Conservation (phyloP, 352 stramenopile species). For the Phytopythium helicoides region DNA sequence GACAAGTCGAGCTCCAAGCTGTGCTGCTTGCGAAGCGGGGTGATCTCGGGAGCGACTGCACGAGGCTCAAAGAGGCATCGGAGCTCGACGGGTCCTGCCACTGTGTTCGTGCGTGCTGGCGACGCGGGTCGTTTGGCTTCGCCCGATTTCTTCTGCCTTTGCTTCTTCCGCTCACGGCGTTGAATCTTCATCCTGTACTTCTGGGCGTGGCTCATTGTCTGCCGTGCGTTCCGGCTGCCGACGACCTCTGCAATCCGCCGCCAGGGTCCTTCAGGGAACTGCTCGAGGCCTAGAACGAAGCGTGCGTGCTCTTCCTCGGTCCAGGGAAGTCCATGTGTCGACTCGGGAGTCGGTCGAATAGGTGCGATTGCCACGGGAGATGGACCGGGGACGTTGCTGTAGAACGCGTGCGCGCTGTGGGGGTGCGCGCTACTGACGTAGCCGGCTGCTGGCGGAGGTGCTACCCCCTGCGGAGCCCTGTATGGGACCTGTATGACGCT, state of each 20-base stretch:
- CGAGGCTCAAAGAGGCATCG: background rate
- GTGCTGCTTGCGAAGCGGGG: background rate
- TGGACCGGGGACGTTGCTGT: no score
- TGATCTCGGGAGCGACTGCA: background rate
- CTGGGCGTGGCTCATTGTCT: slow-evolving; percentile 55
- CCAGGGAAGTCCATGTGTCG: slow-evolving; percentile 32
- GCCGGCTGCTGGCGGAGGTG: background rate
- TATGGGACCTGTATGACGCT: slow-evolving; percentile 22
- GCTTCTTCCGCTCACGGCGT: slow-evolving; percentile 12
- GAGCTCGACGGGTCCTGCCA: background rate
- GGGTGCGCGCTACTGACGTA: no score
- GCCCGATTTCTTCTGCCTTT: background rate
- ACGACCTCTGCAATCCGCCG: slow-evolving; percentile 39
- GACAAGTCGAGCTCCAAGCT: background rate
- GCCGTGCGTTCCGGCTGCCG: slow-evolving; percentile 34
- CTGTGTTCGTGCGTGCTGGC: background rate
- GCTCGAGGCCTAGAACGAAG: slow-evolving; percentile 40
- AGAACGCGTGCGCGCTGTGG: no score
- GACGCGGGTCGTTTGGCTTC: no score
- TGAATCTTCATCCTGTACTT: slow-evolving; percentile 54
- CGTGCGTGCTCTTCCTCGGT: slow-evolving; percentile 45
- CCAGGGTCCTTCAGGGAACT: slow-evolving; percentile 44
- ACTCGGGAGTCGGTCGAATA: slow-evolving; percentile 2
- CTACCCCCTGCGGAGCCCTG: background rate
- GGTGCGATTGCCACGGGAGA: background rate